Evolutionary conservation across 2,329 filamentous ascomycete species (phyloP).

Genomic region (Stemphylium lycopersici): DNA sequence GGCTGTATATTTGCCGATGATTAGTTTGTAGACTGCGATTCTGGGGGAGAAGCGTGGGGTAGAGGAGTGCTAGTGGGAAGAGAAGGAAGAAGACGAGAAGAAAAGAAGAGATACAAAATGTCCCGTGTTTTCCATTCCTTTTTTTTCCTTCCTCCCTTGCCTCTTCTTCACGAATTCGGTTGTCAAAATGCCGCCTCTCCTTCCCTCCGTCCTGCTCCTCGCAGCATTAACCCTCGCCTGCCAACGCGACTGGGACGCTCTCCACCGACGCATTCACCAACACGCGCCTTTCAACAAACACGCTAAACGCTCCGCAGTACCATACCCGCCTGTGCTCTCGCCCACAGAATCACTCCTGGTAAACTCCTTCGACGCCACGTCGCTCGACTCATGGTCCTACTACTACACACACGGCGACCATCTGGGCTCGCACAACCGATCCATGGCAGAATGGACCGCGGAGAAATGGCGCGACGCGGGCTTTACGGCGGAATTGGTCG

Average conservation of each 20-base stretch:
- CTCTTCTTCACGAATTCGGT: too few species aligned
- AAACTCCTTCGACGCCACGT: constrained; percentile 49
- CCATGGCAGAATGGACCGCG: constrained; percentile 46
- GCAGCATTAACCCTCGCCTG: neutral
- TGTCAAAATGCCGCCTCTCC: too few species aligned
- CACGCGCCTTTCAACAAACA: neutral
- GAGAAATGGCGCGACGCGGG: constrained; percentile 40
- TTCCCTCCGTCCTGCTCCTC: neutral
- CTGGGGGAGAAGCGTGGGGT: too few species aligned
- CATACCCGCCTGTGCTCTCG: constrained; percentile 43
- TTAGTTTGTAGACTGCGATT: too few species aligned
- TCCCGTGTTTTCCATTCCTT: too few species aligned
- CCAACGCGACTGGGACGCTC: constrained; percentile 4
- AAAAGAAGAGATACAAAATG: too few species aligned
- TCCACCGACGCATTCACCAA: constrained; percentile 19
- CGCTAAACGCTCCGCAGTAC: constrained; percentile 18
- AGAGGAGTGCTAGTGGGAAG: too few species aligned
- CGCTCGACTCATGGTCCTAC: constrained; percentile 45
- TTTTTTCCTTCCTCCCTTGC: too few species aligned
- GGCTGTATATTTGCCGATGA: too few species aligned
- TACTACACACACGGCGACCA: constrained; percentile 49
- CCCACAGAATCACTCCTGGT: constrained; percentile 46
- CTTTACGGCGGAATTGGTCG: constrained; percentile 32
- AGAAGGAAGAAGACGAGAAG: too few species aligned
- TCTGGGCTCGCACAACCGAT: constrained; percentile 42